Base-by-base conservation (phyloP, 345 rosid species). In the Hibiscus trionum region DNA sequence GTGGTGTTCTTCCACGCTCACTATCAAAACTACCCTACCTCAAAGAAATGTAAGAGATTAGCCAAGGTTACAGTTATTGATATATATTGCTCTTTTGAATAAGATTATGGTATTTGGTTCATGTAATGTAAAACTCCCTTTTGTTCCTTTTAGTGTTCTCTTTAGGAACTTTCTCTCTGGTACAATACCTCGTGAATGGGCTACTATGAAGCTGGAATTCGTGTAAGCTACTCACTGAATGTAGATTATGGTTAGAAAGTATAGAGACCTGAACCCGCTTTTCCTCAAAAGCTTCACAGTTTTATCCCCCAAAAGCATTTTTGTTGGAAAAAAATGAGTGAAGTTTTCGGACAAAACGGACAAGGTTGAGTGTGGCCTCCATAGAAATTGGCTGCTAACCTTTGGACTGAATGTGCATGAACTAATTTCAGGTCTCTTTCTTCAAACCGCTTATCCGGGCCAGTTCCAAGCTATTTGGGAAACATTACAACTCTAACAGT, bases 141-240 rank as follows among this genome's bases (percentile, higher is more conserved):
- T 39, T 37, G 61, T 26, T 16, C 21, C 39, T 65, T 71, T 59
- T 46, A 86, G 89, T 26, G 0, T 11, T 69, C 80, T 74, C 70
- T 77, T 21, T 61, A 57, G 44, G 69, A 86, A 86, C 80, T 80
- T 71, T 59, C 77, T 86, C 33, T 77, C 61, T 46, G 86, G 89
- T 56, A 73, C 78, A 61, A 80, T 86, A 75, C 89, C 87, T 0
- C 74, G 14, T 19, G 81, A 84, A 75, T 84, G 85, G 87, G 76
- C 84, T 73, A 73, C 87, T 31, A 14, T 70, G 71, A 12, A 63
- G 31, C 19, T 73, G 76, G 76, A 73, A 7, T 12, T 1, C 21
- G 4, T 73, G 76, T 73, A 52, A 73, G 70, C 37, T 50, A 49
- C 29, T 66, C 12, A 15, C 7, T 55, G 2, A 11, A 56, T 21